Evolutionary conservation across 2,329 filamentous ascomycete genomes (phyloP).

Genomic region (Colletotrichum salicis): DNA sequence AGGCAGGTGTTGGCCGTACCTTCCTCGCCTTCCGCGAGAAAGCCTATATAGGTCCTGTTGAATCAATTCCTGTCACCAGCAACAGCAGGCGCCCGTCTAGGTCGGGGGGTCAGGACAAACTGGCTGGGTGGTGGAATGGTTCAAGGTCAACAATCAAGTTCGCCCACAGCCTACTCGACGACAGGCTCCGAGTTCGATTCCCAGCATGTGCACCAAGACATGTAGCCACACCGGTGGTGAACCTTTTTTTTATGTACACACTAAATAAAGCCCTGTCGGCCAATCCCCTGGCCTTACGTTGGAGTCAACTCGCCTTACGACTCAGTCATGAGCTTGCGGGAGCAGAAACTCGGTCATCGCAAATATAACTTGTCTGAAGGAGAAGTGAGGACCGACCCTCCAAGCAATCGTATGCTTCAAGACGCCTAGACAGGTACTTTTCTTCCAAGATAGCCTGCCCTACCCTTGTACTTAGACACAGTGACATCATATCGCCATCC

Average conservation of each 20-base stretch:
- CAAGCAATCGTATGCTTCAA: not conserved
- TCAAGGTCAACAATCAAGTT: no score
- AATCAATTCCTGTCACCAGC: not conserved
- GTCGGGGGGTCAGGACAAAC: no score
- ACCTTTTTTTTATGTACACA: not conserved
- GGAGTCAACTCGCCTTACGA: not conserved
- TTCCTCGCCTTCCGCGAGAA: not conserved
- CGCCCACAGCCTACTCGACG: no score
- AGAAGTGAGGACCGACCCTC: no score
- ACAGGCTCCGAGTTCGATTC: no score
- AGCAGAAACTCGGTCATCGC: not conserved
- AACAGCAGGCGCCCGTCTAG: not conserved
- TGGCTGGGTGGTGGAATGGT: no score
- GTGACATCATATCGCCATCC: not conserved
- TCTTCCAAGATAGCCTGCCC: not conserved
- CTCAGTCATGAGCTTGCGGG: not conserved
- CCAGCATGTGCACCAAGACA: no score
- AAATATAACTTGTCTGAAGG: not conserved
- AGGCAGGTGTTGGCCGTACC: no score
- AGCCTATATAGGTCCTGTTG: not conserved
- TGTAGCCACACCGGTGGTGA: no score
- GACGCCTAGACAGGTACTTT: not conserved
- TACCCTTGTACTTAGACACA: not conserved
- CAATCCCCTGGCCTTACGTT: no score
- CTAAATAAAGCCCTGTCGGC: not conserved